Evolutionary conservation across 768 basidiomycete species (phyloP), one percentile per base, ranked within the genome.

Genomic region (Leccinum disarticulatum): DNA sequence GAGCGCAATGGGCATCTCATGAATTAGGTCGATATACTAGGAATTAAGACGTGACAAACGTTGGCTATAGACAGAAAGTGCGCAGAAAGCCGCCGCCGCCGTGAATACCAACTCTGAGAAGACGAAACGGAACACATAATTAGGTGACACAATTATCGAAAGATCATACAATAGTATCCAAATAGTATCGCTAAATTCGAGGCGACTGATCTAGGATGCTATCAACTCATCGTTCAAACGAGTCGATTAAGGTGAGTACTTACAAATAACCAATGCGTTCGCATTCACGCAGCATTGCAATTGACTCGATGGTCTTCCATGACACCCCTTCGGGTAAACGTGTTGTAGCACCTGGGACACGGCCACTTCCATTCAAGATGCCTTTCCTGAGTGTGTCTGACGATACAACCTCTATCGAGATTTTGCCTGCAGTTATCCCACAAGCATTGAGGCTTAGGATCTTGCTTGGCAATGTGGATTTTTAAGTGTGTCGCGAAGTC

Each of bases 291-390:
- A 19, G 22, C 4, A 1, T 7, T 15, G 49, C 70, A 71, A 1
- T 4, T 7, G 8, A 8, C 22, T 22, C 55, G 58, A 19, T 74
- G 72, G 1, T 19, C 0, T 0, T 62, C 55, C 66, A 74, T 56
- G 1, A 57, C 61, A 4, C 61, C 55, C 36, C 61, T 52, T 5
- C 71, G 73, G 0, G 61, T 71, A 56, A 68, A 72, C 1, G 47
- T 1, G 0, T n/a, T 6, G 3, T 3, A 3, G 11, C 71, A 72
- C 2, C 5, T 61, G 0, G 67, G 57, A 30, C 71, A 72, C 0
- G 70, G 62, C 68, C 73, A 70, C 1, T 36, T 43, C 36, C 59
- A 63, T 17, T 30, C 55, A 3, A 74, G 64, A 43, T 72, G 73
- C 4, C 0, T 62, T 15, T 70, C 70, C 28, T 67, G 56, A 2